Percentiles rank a stretch among this genome's conserved stretches.
phyloP scores from a whole-genome alignment of 345 rosid genomes.

The Laguncularia racemosa region DNA sequence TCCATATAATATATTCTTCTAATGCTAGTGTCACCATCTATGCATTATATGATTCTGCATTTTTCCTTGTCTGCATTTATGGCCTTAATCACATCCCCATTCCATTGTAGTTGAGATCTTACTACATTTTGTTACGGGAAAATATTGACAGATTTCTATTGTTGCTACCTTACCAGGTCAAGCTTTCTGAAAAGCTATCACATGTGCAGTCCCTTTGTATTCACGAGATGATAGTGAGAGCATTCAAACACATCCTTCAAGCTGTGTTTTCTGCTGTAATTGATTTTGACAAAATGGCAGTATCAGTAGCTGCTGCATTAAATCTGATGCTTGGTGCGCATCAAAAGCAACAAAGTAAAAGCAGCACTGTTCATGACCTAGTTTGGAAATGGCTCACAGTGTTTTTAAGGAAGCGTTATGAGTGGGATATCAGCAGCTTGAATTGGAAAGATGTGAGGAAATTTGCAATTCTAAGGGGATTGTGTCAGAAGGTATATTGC shows the following conservation, averaged over 20 bases:
- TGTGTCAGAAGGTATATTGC: conserved; percentile 86
- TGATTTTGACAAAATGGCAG: conserved; percentile 57
- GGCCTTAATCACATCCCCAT: no score
- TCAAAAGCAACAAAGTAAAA: conserved; percentile 31
- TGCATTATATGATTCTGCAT: no score
- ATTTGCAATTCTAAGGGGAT: conserved; percentile 82
- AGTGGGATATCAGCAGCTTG: conserved; percentile 72
- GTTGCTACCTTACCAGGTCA: conserved; percentile 42
- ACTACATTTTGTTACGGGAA: no score
- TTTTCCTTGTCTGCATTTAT: no score
- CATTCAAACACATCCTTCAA: conserved; percentile 85
- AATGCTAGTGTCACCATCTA: no score
- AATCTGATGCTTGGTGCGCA: conserved; percentile 92
- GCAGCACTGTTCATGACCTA: conserved; percentile 52
- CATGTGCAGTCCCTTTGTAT: conserved; percentile 95
- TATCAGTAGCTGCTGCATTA: conserved; percentile 70
- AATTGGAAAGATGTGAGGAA: conserved; percentile 83
- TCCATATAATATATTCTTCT: no score
- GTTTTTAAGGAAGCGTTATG: conserved; percentile 85
- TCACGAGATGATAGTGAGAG: conserved; percentile 97
- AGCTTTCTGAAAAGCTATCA: conserved; percentile 88
- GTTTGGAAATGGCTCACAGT: conserved; percentile 87
- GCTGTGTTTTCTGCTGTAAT: conserved; percentile 72
- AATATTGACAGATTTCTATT: not conserved
- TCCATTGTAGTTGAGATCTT: no score